Base-by-base conservation (phyloP, 805 yeast genomes). In the Kuraishia molischiana region DNA sequence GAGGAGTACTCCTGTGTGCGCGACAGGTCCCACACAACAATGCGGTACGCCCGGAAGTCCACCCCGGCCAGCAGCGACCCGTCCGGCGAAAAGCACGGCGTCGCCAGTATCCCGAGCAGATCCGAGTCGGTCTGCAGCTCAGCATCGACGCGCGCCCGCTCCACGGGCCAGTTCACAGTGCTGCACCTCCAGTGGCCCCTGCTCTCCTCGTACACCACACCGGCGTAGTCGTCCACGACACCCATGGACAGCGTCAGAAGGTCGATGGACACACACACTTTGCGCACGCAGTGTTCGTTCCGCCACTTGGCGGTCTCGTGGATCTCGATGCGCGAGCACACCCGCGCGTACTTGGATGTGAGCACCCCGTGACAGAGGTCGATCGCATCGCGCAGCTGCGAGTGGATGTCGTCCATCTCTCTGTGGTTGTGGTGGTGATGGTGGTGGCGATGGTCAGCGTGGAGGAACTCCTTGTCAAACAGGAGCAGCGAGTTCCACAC, bases 21-120 rank as follows among this genome's bases (percentile, higher is more conserved):
- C 5, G 31, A 11, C 8, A 28, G 5, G 17, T 28, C 17, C 53
- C 56, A 54, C 8, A 52, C 17, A 6, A 47, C 38, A 20, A 54
- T 46, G 6, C 43, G 19, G 35, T 43, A 50, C 17, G 31, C 35
- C 3, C 19, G 10, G 15, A 49, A 48, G 34, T 50, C 46, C 22
- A 52, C 41, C 28, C 49, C 47, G 0, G 53, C 46, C 3, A 52
- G 29, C 29, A 36, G 39, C 3, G 18, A 19, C 3, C 53, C 49
- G 22, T 42, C 40, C 20, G 22, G 15, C 3, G 52, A 47, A 37
- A 54, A 46, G 19, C 36, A 29, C 19, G 54, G 56, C 11, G 35
- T 37, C 26, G 22, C 35, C 13, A 46, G 20, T 18, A 28, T 42
- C 4, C 35, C 32, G n/a, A 13, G 21, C 3, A 17, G 10, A 3